Base-by-base conservation (phyloP, 306 rosid genomes). In the Lupinus albus region DNA sequence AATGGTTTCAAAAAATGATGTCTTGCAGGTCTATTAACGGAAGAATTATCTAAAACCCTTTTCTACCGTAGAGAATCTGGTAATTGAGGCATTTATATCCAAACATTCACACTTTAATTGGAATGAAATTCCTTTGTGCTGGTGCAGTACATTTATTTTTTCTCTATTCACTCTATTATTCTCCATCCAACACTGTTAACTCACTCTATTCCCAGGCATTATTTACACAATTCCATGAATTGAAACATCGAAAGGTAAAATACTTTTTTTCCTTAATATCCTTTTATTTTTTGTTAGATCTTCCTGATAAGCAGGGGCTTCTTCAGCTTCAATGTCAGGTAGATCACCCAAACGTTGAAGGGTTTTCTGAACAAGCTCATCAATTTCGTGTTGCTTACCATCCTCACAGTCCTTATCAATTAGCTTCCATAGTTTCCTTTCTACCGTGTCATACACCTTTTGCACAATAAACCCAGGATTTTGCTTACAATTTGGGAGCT, bases 381-480 rank as follows among this genome's bases (percentile, higher is more conserved):
- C 95, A 75, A 94, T 90, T 72, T 94, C 99, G 58, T 85, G 86
- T 74, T 94, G 96, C 74, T 84, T 88, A 39, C 71, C 73, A 52
- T 94, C 97, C 76, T 87, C 89, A 17, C 91, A 94, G 67, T 91
- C 99, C 70, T 87, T 94, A 73, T 94, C 99, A 7, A 97, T 91
- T 28, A 91, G 89, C 72, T 84, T 94, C 99, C 99, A 94, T 33
- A 94, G 89, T 77, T 91, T 94, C 79, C 61, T 80, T 75, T 84
- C 95, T 1, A 83, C 89, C 0, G 99, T 88, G 78, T 91, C 99
- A 25, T 88, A 94, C 61, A 94, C 99, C 78, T 82, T 94, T 76
- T 86, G 90, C 61, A 91, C 97, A 61, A 94, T 86, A 76, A 94
- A 94, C 48, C 99, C 99, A 32, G 99, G 99, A 78, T 94, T 75